phyloP scores from a whole-genome alignment of 306 rosid genomes.

The Vigna nakashimae region DNA sequence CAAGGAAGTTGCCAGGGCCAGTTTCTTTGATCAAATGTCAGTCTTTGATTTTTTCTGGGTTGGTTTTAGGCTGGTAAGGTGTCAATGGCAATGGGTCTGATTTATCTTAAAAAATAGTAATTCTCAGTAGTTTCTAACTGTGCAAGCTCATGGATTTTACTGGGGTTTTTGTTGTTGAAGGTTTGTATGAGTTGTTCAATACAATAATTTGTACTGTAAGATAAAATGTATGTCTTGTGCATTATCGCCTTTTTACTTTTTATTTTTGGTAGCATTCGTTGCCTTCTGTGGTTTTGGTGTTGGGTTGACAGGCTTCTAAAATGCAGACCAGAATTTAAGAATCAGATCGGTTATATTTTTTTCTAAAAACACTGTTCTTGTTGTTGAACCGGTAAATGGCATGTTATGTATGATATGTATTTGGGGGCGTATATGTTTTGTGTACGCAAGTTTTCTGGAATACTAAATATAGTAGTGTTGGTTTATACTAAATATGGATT shows the following conservation, averaged over 20 bases:
- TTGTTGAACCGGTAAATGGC: too few relatives aligned
- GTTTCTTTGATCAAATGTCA: conserved; percentile 31
- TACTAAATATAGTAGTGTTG: too few relatives aligned
- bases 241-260: not conserved
- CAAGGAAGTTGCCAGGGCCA: conserved; percentile 10
- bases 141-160: conserved; percentile 10
- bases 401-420: too few relatives aligned
- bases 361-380: not conserved
- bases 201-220: conserved; percentile 2
- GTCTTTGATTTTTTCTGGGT: conserved; percentile 19
- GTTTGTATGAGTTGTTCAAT: conserved; percentile 13
- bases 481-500: not conserved
- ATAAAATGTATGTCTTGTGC: not conserved
- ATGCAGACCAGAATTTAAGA: not conserved
- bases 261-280: too few relatives aligned
- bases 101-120: not conserved
- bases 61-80: conserved; percentile 42
- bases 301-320: not conserved
- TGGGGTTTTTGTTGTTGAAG: not conserved
- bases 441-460: too few relatives aligned
- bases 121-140: not conserved
- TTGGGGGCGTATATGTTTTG: too few relatives aligned
- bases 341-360: not conserved
- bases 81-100: conserved; percentile 7
- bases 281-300: not conserved